Conservation (phyloP, 2,329 filamentous ascomycete genomes). For the Pseudogymnoascus sp. region DNA sequence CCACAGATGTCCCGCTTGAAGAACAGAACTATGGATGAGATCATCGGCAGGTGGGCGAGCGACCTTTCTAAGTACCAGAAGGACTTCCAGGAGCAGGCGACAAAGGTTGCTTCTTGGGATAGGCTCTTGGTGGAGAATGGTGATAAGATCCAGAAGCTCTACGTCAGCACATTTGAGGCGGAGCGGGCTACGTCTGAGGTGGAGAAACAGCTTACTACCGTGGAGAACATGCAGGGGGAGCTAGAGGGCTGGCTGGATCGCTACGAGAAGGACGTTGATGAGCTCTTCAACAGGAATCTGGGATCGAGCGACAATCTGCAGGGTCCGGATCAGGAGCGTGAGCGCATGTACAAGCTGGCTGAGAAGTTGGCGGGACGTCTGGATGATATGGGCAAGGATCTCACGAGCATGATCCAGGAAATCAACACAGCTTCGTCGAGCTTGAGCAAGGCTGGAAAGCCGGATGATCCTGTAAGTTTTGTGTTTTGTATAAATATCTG, state of each 20-base stretch:
- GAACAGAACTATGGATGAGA: slow-evolving; percentile 99
- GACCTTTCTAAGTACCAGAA: slow-evolving; percentile 95
- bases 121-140: slow-evolving; percentile 86
- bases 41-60: slow-evolving; percentile 92
- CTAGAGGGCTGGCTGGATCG: slow-evolving; percentile 79
- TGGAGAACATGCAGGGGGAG: slow-evolving; percentile 90
- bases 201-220: slow-evolving; percentile 78
- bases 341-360: slow-evolving; percentile 90
- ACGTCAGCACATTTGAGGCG: slow-evolving; percentile 84
- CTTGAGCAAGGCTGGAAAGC: slow-evolving; percentile 79
- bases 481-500: slow-evolving; percentile 13
- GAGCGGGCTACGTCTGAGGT: slow-evolving; percentile 90
- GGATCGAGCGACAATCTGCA: slow-evolving; percentile 67
- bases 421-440: slow-evolving; percentile 90
- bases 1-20: slow-evolving; percentile 85
- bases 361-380: slow-evolving; percentile 86
- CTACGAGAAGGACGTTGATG: slow-evolving; percentile 86
- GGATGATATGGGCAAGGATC: slow-evolving; percentile 86
- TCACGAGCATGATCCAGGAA: slow-evolving; percentile 95
- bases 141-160: slow-evolving; percentile 89
- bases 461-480: slow-evolving; percentile 71
- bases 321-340: slow-evolving; percentile 89
- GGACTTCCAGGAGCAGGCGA: slow-evolving; percentile 85
- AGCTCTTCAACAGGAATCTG: slow-evolving; percentile 72
- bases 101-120: slow-evolving; percentile 81